Evolutionary conservation across 2,329 filamentous ascomycete genomes (phyloP).

Genomic region (Colletotrichum somersetense): DNA sequence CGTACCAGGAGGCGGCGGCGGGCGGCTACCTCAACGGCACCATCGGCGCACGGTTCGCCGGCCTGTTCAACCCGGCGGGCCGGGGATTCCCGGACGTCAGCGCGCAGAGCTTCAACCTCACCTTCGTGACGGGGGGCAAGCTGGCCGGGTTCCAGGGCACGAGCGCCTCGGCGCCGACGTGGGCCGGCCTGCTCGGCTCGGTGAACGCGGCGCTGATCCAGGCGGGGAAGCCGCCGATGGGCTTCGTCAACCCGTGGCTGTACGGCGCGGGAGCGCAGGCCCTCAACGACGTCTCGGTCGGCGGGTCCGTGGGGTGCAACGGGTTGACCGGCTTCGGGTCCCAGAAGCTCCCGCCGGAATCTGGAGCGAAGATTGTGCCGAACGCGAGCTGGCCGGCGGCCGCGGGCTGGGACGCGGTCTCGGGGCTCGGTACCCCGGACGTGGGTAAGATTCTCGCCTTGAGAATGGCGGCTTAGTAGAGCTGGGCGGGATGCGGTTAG

Average conservation of each 20-base stretch:
- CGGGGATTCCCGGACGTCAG: conserved; percentile 73
- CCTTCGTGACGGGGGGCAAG: conserved; percentile 47
- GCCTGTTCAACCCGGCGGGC: conserved; percentile 60
- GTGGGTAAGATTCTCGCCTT: conserved; percentile 51
- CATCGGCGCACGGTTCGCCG: conserved; percentile 60
- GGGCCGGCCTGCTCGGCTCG: conserved; percentile 72
- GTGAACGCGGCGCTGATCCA: conserved; percentile 73
- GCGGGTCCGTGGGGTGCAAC: conserved; percentile 50
- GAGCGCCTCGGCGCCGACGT: conserved; percentile 70
- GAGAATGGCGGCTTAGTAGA: conserved; percentile 22
- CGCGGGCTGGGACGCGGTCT: conserved; percentile 53
- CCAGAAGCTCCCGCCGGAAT: conserved; percentile 37
- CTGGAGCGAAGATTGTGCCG: conserved; percentile 46
- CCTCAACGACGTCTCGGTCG: conserved; percentile 54
- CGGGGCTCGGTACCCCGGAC: conserved; percentile 60
- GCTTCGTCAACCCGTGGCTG: conserved; percentile 74
- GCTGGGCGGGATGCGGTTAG: no score
- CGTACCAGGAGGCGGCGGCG: conserved; percentile 60
- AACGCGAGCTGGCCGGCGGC: conserved; percentile 48
- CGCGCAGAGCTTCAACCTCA: conserved; percentile 50
- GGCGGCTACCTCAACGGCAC: conserved; percentile 57
- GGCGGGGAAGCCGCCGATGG: conserved; percentile 63
- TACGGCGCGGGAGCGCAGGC: conserved; percentile 55
- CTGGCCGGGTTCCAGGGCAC: conserved; percentile 29
- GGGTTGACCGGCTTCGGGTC: conserved; percentile 45